A percentile compares a stretch with the other conserved stretches of the same genome.
Conservation (phyloP, 352 stramenopile genomes). For the Detonula confervacea region DNA sequence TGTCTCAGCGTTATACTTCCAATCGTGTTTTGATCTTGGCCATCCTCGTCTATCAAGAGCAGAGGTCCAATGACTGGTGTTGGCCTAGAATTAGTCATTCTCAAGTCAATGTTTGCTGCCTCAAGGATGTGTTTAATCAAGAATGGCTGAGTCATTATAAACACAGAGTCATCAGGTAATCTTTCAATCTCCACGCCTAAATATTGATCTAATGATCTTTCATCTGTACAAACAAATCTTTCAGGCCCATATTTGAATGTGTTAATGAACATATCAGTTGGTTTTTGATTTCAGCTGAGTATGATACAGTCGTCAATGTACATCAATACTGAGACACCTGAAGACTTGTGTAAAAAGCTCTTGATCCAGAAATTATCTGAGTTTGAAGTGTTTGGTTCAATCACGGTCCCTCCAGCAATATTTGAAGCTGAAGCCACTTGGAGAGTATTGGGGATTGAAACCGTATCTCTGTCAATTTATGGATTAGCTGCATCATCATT, state of each 20-base stretch:
- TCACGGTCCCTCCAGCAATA: too few species aligned
- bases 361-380: too few species aligned
- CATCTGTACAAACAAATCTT: constrained; percentile 41
- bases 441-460: too few species aligned
- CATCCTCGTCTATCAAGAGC: constrained; percentile 5
- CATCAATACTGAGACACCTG: too few species aligned
- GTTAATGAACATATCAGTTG: constrained; percentile 23
- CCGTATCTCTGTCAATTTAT: too few species aligned
- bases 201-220: constrained; percentile 48
- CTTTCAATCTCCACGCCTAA: constrained; percentile 51
- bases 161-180: constrained; percentile 10
- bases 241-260: constrained; percentile 22
- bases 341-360: constrained; percentile 23
- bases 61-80: not conserved
- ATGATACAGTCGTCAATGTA: constrained; percentile 46
- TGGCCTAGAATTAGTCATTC: too few species aligned
- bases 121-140: constrained; percentile 44
- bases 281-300: not conserved
- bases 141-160: constrained; percentile 50
- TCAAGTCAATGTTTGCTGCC: too few species aligned
- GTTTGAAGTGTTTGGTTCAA: too few species aligned
- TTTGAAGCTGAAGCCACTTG: constrained; percentile 16
- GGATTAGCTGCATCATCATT: too few species aligned
- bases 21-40: not conserved
- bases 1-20: too few species aligned